phyloP scores from a whole-genome alignment of 176 grass and related monocot species.

The Eragrostis nindensis region DNA sequence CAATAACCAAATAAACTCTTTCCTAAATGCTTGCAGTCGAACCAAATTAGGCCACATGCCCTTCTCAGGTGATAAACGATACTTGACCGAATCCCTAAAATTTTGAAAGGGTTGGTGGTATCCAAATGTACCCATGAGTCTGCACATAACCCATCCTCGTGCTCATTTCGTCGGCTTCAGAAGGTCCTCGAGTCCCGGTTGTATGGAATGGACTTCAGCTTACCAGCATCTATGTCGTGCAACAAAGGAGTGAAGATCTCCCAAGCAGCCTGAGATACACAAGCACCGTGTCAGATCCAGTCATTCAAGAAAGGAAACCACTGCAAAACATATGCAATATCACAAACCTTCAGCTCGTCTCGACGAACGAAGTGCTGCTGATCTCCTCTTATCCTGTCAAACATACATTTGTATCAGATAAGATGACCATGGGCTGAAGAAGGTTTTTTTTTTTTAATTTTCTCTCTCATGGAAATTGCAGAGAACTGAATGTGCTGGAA shows the following conservation, averaged over 20 bases:
- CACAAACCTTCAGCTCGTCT: slow-evolving; percentile 85
- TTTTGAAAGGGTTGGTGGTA: slow-evolving; percentile 69
- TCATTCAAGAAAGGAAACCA: background rate
- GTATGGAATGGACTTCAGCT: slow-evolving; percentile 70
- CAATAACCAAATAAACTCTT: background rate
- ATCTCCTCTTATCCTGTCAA: slow-evolving; percentile 90
- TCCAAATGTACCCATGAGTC: slow-evolving; percentile 91
- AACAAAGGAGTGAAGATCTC: slow-evolving; percentile 93
- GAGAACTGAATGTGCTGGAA: background rate
- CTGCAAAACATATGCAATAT: background rate
- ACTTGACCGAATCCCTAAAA: slow-evolving; percentile 23
- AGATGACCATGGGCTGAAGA: background rate
- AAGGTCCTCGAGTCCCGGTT: slow-evolving; percentile 73
- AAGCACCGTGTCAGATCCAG: slow-evolving; percentile 2
- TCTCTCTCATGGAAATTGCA: background rate
- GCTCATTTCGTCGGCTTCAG: slow-evolving; percentile 74
- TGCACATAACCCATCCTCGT: slow-evolving; percentile 73
- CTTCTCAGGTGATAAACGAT: background rate
- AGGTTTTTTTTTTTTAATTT: too few species aligned
- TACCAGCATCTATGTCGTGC: slow-evolving; percentile 79
- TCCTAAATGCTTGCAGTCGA: background rate
- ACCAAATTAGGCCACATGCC: background rate
- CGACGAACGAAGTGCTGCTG: slow-evolving; percentile 97
- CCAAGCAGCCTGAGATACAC: slow-evolving; percentile 82
- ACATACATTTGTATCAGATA: background rate